Percentiles rank a stretch among this genome's conserved stretches.
Evolutionary conservation across 805 yeast species (phyloP).

Genomic region (Pichia nanzhaoensis): DNA sequence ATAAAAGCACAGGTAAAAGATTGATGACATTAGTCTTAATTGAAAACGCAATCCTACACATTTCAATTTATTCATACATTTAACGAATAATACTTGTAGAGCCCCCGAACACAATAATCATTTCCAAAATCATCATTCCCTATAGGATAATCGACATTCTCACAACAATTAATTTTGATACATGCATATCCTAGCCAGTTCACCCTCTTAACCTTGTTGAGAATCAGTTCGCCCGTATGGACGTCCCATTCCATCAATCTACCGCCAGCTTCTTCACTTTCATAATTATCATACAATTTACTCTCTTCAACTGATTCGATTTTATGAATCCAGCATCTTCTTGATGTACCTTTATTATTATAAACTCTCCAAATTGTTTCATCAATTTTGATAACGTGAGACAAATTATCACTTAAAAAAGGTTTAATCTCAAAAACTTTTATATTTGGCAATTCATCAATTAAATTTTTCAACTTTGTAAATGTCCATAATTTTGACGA

Average conservation of each 20-base stretch:
- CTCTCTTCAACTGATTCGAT: slow-evolving; percentile 8
- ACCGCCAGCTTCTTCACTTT: slow-evolving; percentile 28
- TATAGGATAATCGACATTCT: slow-evolving; percentile 40
- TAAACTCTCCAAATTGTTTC: slow-evolving; percentile 39
- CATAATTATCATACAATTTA: slow-evolving; percentile 19
- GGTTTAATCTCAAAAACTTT: slow-evolving; percentile 61
- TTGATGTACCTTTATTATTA: slow-evolving; percentile 51
- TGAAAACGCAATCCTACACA: not conserved
- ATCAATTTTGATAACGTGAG: slow-evolving; percentile 11
- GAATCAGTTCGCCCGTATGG: slow-evolving; percentile 55
- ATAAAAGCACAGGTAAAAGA: too few species aligned
- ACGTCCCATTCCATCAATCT: slow-evolving; percentile 47
- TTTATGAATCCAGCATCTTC: slow-evolving; percentile 65
- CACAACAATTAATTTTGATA: slow-evolving; percentile 47
- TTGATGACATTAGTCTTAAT: too few species aligned
- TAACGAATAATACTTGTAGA: slow-evolving; percentile 51
- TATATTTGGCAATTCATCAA: slow-evolving; percentile 1
- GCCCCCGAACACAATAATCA: slow-evolving; percentile 44
- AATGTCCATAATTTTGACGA: slow-evolving; percentile 5
- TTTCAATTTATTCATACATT: slow-evolving; percentile 32
- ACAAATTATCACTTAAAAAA: slow-evolving; percentile 36
- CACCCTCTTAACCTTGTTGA: slow-evolving; percentile 39
- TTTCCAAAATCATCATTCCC: slow-evolving; percentile 44
- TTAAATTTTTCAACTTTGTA: slow-evolving; percentile 1
- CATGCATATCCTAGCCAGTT: slow-evolving; percentile 46